Base-by-base conservation (phyloP, 441 rosid species). In the Pelargonium citronellum region DNA sequence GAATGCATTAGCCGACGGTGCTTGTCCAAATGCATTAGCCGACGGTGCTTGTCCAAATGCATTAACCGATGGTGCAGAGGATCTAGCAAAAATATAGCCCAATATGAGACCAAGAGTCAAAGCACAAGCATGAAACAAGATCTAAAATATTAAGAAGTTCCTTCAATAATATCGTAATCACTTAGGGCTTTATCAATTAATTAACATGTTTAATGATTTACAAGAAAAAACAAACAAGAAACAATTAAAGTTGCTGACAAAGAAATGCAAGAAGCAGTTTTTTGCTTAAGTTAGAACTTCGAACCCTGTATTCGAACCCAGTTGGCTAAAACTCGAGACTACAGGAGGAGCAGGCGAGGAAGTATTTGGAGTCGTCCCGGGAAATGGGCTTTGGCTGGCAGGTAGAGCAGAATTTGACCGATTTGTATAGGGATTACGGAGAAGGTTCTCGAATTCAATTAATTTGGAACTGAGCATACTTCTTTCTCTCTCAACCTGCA, bases 401-500 rank as follows among this genome's bases (percentile, higher is more conserved):
- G 16, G n/a, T 64, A 43, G 34, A 67, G 67, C 74, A 55, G 87
- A 63, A 11, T 78, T 80, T 20, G 64, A 65, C 9, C 87, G 76
- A 65, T 84, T 83, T 64, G 49, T 67, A 74, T 87, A 83, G 51
- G 97, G 95, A 74, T 71, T 82, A 55, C 66, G 87, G 41, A 87
- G 85, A 78, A 92, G 82, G 72, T 80, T 84, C 64, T 88, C 85
- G 72, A 89, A 89, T 85, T 92, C 91, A 1, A 75, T 73, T 81
- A 89, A 71, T 79, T 90, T 95, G 67, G 87, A 73, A 63, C 81
- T 88, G 11, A 85, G 87, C 73, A 87, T 73, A 78, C 70, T 87
- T 78, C 95, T 86, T 81, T 95, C 97, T 77, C 87, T 90, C 73
- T 89, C 97, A 68, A 89, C 86, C 99, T 95, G 88, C 61, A 68